Base-by-base conservation (phyloP, 345 rosid genomes). In the Citrus maxima region DNA sequence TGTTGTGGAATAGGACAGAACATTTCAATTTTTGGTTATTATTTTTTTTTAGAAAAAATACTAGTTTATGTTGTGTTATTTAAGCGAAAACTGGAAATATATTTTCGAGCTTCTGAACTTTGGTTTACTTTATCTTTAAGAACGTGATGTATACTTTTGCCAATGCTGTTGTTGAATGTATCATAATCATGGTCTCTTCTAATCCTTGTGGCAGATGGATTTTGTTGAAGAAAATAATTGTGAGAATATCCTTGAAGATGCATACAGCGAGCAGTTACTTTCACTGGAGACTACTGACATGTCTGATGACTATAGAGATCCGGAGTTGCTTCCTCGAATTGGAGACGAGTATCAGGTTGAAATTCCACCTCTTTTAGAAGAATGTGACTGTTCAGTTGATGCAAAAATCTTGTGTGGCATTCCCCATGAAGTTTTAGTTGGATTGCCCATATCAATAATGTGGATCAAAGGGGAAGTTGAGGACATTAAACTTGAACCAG, bases 271-370 rank as follows among this genome's bases (percentile, higher is more conserved):
- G 79, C 82, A 83, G 24, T 77, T 70, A 75, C 76, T 80, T 70
- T 82, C 77, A 68, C 63, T 70, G 14, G 85, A 77, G 71, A 40
- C 85, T 82, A 77, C 79, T 72, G 89, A 82, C 63, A 30, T 49
- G 56, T 80, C 70, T 77, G 83, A 78, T 60, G 80, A 73, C 67
- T 79, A 42, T 64, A 84, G 88, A 73, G 90, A 90, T 65, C 80
- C 86, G 34, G 88, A 86, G 78, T 60, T 89, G 76, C 77, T 81
- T 77, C 91, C 94, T 73, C 89, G 91, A 37, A 77, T 90, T 72
- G 92, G 94, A 68, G 88, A 82, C 24, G 72, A 85, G 74, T 86
- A 85, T 76, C 94, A 90, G 85, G 92, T 72, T 46, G 81, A 86
- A 65, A 85, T 88, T 79, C 91, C 94, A 13, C 59, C 84, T 65